Conservation (phyloP, 1,139 yeast genomes). For the Debaryomycetaceae sp. region DNA sequence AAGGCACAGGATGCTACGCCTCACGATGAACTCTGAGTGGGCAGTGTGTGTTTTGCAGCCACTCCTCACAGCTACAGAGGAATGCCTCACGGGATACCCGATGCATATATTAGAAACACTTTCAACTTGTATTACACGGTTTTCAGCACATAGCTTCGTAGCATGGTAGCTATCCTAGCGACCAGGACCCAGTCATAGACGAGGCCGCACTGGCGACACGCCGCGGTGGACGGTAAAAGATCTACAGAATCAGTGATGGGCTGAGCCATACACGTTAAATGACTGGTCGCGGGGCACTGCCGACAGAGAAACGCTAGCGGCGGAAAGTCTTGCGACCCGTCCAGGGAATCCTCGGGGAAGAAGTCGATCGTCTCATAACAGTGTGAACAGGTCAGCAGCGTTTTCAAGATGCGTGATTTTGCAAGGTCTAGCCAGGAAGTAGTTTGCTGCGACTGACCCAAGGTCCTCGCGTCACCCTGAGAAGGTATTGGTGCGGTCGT, state of each 20-base stretch:
- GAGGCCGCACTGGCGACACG: background rate
- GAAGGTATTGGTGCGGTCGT: no score
- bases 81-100: no score
- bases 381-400: background rate
- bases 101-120: no score
- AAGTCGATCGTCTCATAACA: background rate
- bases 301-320: background rate
- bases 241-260: background rate
- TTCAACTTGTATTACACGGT: no score
- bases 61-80: no score
- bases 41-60: no score
- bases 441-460: no score
- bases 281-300: background rate
- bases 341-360: background rate
- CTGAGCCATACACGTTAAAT: background rate
- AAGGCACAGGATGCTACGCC: constrained; percentile 2
- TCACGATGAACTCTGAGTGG: constrained; percentile 20
- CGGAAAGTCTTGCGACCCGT: background rate
- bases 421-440: background rate
- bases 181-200: constrained; percentile 2
- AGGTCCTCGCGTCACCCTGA: no score
- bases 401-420: background rate
- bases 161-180: constrained; percentile 4
- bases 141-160: constrained; percentile 6
- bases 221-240: background rate